phyloP scores from a whole-genome alignment of 2,329 filamentous ascomycete species.

The Blastomyces percursus region DNA sequence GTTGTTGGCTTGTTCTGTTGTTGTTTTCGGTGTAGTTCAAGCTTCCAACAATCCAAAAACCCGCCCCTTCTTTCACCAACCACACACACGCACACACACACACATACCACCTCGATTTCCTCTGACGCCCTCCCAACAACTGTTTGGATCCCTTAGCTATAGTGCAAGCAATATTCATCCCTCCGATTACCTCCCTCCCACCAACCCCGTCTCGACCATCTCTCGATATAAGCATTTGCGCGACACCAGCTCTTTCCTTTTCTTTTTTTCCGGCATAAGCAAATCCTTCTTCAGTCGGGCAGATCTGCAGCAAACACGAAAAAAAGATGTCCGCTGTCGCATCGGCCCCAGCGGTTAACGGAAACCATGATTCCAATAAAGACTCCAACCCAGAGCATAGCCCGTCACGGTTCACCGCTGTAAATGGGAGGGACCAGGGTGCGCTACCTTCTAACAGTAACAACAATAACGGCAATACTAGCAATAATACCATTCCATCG shows the following conservation, averaged over 20 bases:
- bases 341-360: constrained; percentile 24
- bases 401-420: constrained; percentile 37
- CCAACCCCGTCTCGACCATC: background rate
- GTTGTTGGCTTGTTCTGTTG: background rate
- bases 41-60: background rate
- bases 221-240: background rate
- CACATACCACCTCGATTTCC: background rate
- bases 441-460: constrained; percentile 8
- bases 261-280: background rate
- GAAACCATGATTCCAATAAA: constrained; percentile 18
- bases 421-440: constrained; percentile 32
- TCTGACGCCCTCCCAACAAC: background rate
- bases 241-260: background rate
- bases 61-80: background rate
- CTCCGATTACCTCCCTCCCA: background rate
- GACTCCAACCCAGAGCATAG: constrained; percentile 31
- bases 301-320: constrained; percentile 1
- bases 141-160: background rate
- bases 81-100: too few species aligned
- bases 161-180: background rate
- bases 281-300: background rate
- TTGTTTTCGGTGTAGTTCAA: background rate
- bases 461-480: background rate
- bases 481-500: constrained; percentile 6
- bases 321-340: constrained; percentile 28